These are phyloP conservation scores for Conringia planisiliqua DNA, from an alignment of 345 rosid species.

Conservation along the genomic window DNA sequence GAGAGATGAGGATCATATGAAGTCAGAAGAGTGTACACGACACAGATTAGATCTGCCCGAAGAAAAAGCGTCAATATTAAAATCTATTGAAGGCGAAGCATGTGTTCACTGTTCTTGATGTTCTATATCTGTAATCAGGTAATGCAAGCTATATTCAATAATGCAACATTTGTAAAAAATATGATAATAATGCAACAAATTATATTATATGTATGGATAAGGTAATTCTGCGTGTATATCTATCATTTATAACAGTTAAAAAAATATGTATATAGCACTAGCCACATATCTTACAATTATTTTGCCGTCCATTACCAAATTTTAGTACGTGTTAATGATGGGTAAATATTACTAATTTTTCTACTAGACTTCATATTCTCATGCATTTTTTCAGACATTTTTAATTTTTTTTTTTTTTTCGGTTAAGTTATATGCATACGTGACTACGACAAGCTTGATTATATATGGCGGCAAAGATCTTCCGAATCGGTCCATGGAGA, in stretches of 20 bases:
- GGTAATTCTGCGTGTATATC: background rate
- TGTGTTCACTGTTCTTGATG: background rate
- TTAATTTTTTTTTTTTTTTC: too few relatives aligned
- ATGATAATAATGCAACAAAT: background rate
- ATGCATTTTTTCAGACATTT: too few relatives aligned
- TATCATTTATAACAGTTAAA: background rate
- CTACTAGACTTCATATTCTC: too few relatives aligned
- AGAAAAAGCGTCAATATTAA: slow-evolving; percentile 13
- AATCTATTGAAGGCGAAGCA: background rate
- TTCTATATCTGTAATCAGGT: background rate
- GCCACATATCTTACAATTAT: background rate
- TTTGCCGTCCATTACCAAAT: background rate
- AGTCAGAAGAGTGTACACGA: background rate
- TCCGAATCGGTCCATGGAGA: background rate
- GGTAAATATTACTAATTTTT: too few relatives aligned
- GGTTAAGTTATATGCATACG: too few relatives aligned
- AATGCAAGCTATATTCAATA: slow-evolving; percentile 1
- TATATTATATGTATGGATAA: background rate
- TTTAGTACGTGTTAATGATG: background rate
- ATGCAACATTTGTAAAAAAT: too few relatives aligned
- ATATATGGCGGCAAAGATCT: too few relatives aligned
- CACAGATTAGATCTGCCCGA: background rate
- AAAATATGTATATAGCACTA: background rate
- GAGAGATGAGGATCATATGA: background rate
- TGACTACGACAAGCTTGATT: too few relatives aligned